Evolutionary conservation across 306 rosid species (phyloP).

Genomic region (Luffa acutangula): DNA sequence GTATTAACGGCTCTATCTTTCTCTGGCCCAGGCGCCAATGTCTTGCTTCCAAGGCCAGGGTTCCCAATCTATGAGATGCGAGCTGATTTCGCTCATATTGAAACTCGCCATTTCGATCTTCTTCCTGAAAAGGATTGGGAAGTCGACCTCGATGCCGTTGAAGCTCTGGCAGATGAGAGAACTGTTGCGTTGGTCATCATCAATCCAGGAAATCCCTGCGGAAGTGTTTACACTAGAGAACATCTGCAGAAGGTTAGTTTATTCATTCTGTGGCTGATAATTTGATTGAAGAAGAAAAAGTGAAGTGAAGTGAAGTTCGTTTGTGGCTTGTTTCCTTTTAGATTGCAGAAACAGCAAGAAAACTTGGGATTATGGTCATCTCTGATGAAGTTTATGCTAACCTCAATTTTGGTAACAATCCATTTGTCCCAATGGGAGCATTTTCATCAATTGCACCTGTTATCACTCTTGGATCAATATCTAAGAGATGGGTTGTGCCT

Average conservation of each 20-base stretch:
- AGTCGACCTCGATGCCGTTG: constrained; percentile 44
- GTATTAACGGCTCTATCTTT: constrained; percentile 37
- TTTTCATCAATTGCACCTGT: constrained; percentile 33
- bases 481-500: constrained; percentile 40
- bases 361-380: constrained; percentile 27
- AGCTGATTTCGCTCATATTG: constrained; percentile 27
- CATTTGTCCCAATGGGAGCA: constrained; percentile 34
- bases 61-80: constrained; percentile 47
- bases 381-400: constrained; percentile 33
- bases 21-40: constrained; percentile 38
- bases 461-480: constrained; percentile 34
- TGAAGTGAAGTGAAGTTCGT: neutral
- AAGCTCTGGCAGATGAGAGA: constrained; percentile 49
- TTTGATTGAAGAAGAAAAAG: neutral
- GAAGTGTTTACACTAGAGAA: constrained; percentile 40
- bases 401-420: constrained; percentile 24
- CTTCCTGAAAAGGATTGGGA: constrained; percentile 51
- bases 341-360: constrained; percentile 34
- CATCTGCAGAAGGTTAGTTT: constrained; percentile 38
- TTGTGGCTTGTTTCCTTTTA: neutral
- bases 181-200: constrained; percentile 56
- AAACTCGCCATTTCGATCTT: constrained; percentile 53
- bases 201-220: constrained; percentile 61
- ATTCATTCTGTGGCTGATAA: neutral
- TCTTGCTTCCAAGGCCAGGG: constrained; percentile 63